phyloP scores from a whole-genome alignment of 2,329 filamentous ascomycete genomes.

The Neophaeococcomyces mojaviensis region DNA sequence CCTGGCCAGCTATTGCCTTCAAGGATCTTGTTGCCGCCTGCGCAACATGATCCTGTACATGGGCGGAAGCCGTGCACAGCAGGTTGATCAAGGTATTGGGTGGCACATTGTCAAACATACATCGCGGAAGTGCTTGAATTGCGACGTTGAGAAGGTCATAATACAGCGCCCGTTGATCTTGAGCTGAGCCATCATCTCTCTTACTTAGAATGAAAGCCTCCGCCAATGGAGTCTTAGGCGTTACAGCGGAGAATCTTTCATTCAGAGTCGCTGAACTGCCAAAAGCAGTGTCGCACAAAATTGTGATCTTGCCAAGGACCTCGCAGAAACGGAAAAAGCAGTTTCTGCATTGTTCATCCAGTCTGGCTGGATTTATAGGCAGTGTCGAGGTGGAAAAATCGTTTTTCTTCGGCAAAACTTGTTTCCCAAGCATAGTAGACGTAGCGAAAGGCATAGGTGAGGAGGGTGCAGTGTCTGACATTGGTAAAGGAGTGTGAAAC shows the following conservation, averaged over 20 bases:
- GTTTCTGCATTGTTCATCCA: constrained; percentile 71
- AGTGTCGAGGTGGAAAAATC: constrained; percentile 5
- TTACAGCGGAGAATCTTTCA: constrained; percentile 68
- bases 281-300: constrained; percentile 94
- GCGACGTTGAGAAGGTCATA: constrained; percentile 94
- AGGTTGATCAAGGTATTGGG: constrained; percentile 92
- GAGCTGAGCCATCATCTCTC: constrained; percentile 67
- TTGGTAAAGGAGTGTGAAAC: constrained; percentile 37
- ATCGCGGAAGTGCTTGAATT: constrained; percentile 90
- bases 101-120: constrained; percentile 79
- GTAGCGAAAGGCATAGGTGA: constrained; percentile 32
- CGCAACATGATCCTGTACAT: constrained; percentile 88
- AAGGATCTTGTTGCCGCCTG: constrained; percentile 84
- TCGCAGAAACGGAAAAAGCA: constrained; percentile 90
- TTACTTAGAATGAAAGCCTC: constrained; percentile 88
- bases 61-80: constrained; percentile 90
- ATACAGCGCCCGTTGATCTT: constrained; percentile 86
- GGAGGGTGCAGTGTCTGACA: constrained; percentile 30
- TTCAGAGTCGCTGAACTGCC: constrained; percentile 91
- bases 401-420: constrained; percentile 34
- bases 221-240: constrained; percentile 88
- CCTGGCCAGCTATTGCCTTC: constrained; percentile 90
- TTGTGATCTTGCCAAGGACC: constrained; percentile 88
- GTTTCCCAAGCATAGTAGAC: constrained; percentile 11
- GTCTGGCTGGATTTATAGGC: constrained; percentile 51